Base-by-base conservation (phyloP, 2,329 filamentous ascomycete species). In the Pseudogymnoascus sp. region DNA sequence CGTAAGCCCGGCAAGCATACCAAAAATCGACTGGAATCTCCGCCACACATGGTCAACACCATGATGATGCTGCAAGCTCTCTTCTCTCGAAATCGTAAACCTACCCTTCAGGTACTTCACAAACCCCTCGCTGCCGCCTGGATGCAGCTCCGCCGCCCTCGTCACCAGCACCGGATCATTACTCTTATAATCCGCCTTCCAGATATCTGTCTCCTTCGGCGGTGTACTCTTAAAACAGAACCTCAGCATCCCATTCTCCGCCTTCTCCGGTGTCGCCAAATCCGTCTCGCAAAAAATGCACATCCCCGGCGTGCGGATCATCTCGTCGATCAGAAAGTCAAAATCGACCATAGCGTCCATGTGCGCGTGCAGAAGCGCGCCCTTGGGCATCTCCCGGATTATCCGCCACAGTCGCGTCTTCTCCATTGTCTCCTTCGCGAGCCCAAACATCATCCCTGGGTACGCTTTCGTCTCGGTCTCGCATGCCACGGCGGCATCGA, bases 381-480 rank as follows among this genome's bases (percentile, higher is more conserved):
- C 94, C 74, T 97, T 97, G 28, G 93, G 93, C 89, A 97, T 91
- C 66, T 79, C 83, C 64, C 87, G 84, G 14, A 96, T 83, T 68
- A 97, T 94, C 66, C 85, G 82, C 91, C 91, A 97, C 23, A 97
- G 80, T 70, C 86, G 86, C 12, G 91, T 96, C 68, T 81, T 80
- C 75, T 96, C 91, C 85, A 96, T 95, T 38, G 85, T 84, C n/a
- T 86, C 83, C 74, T 92, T 93, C 68, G 91, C 91, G 36, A 93
- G 81, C 36, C 84, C 87, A 75, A 96, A 97, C 89, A 96, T 94
- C 88, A 96, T 96, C 9, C 92, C 92, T 0, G 91, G 91, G 72
- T 89, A 91, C 60, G 93, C 78, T 67, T 85, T 84, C 64, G 84
- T 82, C 68, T 85, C 80, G n/a, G 75, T 78, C 62, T 84, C 77